Conservation (phyloP, 176 grass and related monocot genomes). For the Triticum turgidum region DNA sequence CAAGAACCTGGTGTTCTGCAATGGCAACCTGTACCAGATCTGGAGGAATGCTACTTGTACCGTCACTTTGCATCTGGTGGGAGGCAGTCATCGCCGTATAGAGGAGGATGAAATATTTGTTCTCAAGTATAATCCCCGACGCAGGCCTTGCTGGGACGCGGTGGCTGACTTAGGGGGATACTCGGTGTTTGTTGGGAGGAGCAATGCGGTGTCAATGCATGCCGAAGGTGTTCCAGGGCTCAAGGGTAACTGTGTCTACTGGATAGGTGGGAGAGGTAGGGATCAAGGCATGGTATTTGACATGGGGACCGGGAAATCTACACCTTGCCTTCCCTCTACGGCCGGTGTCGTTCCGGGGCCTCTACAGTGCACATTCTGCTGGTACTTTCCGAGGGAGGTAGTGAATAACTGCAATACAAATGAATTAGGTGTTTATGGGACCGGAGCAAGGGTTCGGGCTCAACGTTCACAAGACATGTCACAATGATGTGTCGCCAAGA, state of each 20-base stretch:
- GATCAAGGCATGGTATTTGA: conserved; percentile 58
- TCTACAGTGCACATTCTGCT: conserved; percentile 31
- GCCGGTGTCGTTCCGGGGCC: conserved; percentile 5
- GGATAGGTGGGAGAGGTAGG: conserved; percentile 50
- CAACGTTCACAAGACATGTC: too few relatives aligned
- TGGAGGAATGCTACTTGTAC: conserved; percentile 53
- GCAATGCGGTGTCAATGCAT: conserved; percentile 40
- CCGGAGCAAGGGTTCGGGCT: too few relatives aligned
- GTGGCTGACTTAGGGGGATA: conserved; percentile 34
- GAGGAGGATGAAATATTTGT: conserved; percentile 42
- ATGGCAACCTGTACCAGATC: conserved; percentile 40
- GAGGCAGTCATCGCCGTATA: conserved; percentile 30
- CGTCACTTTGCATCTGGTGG: conserved; percentile 40
- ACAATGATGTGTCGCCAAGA: too few relatives aligned
- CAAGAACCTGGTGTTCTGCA: conserved; percentile 39
- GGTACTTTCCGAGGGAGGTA: conserved; percentile 48
- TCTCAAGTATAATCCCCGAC: conserved; percentile 38
- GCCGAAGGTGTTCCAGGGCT: conserved; percentile 24
- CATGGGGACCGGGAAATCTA: conserved; percentile 44
- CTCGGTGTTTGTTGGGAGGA: conserved; percentile 42
- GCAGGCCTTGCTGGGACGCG: conserved; percentile 33
- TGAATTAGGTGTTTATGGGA: conserved; percentile 19
- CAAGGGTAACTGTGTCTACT: conserved; percentile 41
- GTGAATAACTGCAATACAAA: conserved; percentile 24
- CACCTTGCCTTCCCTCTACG: conserved; percentile 12